phyloP scores from a whole-genome alignment of 2,329 filamentous ascomycete genomes.

The Pestalotiopsis sp. region DNA sequence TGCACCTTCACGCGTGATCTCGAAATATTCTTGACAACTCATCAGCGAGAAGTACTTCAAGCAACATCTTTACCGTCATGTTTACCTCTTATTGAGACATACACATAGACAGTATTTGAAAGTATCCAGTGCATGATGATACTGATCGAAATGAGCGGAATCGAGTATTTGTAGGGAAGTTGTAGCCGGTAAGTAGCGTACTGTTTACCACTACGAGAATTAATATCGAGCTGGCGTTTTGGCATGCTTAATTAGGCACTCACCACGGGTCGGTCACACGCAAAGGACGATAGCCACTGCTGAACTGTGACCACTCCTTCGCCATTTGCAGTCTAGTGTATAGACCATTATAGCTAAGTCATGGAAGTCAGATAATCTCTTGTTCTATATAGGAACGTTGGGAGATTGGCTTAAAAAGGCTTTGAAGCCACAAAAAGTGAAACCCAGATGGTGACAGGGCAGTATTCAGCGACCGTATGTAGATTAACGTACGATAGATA shows the following conservation, averaged over 20 bases:
- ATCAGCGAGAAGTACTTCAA: neutral
- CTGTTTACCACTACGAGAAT: conserved; percentile 22
- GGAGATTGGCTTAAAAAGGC: too few relatives aligned
- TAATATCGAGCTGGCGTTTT: too few relatives aligned
- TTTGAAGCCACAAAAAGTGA: too few relatives aligned
- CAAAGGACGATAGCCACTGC: conserved; percentile 25
- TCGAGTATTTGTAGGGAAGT: conserved; percentile 40
- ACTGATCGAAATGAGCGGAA: conserved; percentile 34
- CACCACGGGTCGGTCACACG: conserved; percentile 34
- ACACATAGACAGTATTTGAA: conserved; percentile 39
- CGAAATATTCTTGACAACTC: neutral
- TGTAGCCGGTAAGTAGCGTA: conserved; percentile 37
- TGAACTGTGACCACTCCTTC: conserved; percentile 41
- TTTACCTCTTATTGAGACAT: conserved; percentile 23
- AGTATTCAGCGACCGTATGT: too few relatives aligned
- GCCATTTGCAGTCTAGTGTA: conserved; percentile 42
- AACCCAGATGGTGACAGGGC: too few relatives aligned
- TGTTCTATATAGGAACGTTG: too few relatives aligned
- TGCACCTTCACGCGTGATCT: neutral
- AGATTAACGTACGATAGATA: conserved; percentile 30
- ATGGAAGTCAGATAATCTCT: neutral
- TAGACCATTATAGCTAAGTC: conserved; percentile 33
- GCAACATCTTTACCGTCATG: neutral
- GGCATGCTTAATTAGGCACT: neutral
- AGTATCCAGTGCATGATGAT: conserved; percentile 41